Evolutionary conservation across 2,329 filamentous ascomycete genomes (phyloP).

Genomic region (Cercospora sp.): DNA sequence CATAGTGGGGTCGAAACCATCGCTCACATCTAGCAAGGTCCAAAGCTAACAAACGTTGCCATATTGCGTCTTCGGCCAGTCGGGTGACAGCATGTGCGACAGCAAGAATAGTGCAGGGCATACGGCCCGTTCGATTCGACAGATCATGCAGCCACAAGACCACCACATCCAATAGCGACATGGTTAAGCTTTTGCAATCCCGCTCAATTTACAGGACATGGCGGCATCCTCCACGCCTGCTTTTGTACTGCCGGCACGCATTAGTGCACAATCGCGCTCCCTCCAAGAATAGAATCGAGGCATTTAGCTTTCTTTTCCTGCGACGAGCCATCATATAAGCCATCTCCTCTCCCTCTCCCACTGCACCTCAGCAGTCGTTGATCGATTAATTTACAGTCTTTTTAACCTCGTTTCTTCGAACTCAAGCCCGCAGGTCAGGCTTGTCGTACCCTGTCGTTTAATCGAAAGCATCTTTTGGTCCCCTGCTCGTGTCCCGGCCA

Average conservation of each 20-base stretch:
- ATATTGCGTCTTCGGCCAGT: constrained; percentile 29
- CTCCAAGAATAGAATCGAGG: constrained; percentile 52
- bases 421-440: constrained; percentile 51
- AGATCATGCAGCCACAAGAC: constrained; percentile 32
- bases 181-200: constrained; percentile 23
- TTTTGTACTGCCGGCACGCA: constrained; percentile 16
- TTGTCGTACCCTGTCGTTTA: constrained; percentile 46
- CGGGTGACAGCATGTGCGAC: constrained; percentile 24
- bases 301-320: constrained; percentile 43
- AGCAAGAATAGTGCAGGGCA: constrained; percentile 29
- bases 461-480: constrained; percentile 37
- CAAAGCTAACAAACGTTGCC: constrained; percentile 21
- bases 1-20: constrained; percentile 13
- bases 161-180: constrained; percentile 29
- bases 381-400: constrained; percentile 51
- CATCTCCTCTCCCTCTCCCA: constrained; percentile 39
- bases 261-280: constrained; percentile 22
- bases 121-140: constrained; percentile 28
- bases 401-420: constrained; percentile 39
- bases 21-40: constrained; percentile 18
- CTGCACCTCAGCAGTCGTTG: constrained; percentile 42
- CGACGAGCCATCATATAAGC: constrained; percentile 49
- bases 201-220: constrained; percentile 32
- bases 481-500: constrained; percentile 36
- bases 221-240: constrained; percentile 26